Evolutionary conservation across 371 early-diverging fungal genomes (phyloP), one percentile per base, ranked within the genome.

Genomic region (Lichtheimia hyalospora): DNA sequence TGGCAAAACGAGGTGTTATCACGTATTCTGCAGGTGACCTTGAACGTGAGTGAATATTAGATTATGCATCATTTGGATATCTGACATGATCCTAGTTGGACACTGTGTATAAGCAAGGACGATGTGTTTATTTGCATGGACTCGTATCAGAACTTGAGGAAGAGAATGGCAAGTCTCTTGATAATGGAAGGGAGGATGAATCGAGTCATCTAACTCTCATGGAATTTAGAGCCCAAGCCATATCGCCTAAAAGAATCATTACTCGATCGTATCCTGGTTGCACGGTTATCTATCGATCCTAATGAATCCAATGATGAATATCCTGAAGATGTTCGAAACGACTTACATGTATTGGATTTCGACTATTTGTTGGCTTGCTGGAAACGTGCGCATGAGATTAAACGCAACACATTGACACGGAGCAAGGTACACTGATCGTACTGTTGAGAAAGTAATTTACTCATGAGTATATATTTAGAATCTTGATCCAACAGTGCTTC

Each of bases 1-100:
- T 95, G 96, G 96, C 91, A 92, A 66, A 88, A 92, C 63, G 87
- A 88, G 48, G 91, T 90, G 0, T 69, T 92, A 15, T 88, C 90
- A 15, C 87, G 83, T 56, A 81, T 96, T n/a, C 80, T 96, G 41
- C 79, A 84, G 44, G 90, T 92, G n/a, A 91, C 92, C 3, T 73
- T 96, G 54, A 75, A 89, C 62, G 94, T 91, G 76, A 69, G 85
- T 60, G 5, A n/a, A 58, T 5, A 51, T 3, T 10, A 13, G 15
- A 12, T 14, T 67, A 18, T 63, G 63, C 44, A 48, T 67, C 15
- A 27, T 34, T 15, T n/a, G n/a, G n/a, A n/a, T n/a, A 57, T 10
- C 1, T 25, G 6, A 21, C 16, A n/a, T 46, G 18, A 46, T 6
- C 46, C 0, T 46, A 74, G 75, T 54, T 71, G 21, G 57, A 53